A percentile compares a stretch with the other conserved stretches of the same genome.
Conservation (phyloP, 2,329 filamentous ascomycete genomes). For the Pezicula rhizophila region DNA sequence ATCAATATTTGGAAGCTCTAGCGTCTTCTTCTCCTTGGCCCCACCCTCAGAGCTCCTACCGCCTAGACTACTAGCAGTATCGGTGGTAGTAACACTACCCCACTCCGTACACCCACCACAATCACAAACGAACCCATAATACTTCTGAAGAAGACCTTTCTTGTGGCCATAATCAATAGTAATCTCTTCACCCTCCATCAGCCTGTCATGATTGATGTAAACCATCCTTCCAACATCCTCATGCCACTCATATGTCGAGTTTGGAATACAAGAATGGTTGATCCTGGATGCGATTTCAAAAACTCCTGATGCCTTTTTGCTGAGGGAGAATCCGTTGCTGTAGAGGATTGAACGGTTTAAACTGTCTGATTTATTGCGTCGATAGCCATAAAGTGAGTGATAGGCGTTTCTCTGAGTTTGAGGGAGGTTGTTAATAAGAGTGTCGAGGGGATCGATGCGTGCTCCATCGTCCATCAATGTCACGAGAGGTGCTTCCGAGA, state of each 20-base stretch:
- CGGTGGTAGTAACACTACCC: too few relatives aligned
- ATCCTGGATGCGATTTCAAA: constrained; percentile 16
- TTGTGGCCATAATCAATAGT: constrained; percentile 23
- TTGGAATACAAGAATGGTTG: constrained; percentile 18
- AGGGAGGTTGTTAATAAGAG: constrained; percentile 10
- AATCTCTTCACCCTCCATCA: constrained; percentile 1
- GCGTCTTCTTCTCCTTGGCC: too few relatives aligned
- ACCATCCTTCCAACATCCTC: constrained; percentile 1
- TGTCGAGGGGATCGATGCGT: constrained; percentile 11
- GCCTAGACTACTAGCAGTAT: too few relatives aligned
- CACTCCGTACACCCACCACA: constrained; percentile 17
- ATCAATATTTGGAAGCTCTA: too few relatives aligned
- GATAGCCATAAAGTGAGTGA: constrained; percentile 11
- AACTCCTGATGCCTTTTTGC: constrained; percentile 13
- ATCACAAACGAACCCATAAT: constrained; percentile 23
- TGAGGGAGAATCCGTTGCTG: constrained; percentile 18
- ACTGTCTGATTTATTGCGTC: constrained; percentile 9
- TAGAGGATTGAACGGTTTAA: constrained; percentile 15
- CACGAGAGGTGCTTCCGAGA: constrained; percentile 18
- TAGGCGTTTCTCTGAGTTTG: constrained; percentile 7
- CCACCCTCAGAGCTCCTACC: too few relatives aligned
- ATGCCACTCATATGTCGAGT: constrained; percentile 16
- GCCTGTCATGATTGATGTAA: background rate
- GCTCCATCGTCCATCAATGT: constrained; percentile 13
- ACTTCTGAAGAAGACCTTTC: constrained; percentile 10